These are phyloP conservation scores for Rhynchosporium agropyri DNA, from an alignment of 2,329 filamentous ascomycete species.

Conservation along the genomic window DNA sequence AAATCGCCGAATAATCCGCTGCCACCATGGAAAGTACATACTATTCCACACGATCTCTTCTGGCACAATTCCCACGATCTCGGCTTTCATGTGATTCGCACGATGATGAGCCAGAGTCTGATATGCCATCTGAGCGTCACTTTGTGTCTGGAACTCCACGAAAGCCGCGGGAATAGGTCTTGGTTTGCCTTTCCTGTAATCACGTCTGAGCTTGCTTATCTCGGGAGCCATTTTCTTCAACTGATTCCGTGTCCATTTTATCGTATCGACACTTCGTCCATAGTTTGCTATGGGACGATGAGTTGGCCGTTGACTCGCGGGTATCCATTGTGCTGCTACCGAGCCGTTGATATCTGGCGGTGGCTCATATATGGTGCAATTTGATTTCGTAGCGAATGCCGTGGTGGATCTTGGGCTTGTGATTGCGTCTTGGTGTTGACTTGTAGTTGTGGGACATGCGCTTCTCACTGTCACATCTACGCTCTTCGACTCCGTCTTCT, in stretches of 20 bases:
- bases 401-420: constrained; percentile 17
- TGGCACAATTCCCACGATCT: constrained; percentile 64
- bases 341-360: constrained; percentile 43
- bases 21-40: constrained; percentile 63
- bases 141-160: constrained; percentile 64
- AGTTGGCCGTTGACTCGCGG: constrained; percentile 38
- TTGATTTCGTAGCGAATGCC: constrained; percentile 23
- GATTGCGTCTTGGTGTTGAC: constrained; percentile 1
- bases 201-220: constrained; percentile 41
- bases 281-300: constrained; percentile 45
- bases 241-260: constrained; percentile 43
- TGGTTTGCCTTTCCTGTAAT: constrained; percentile 50
- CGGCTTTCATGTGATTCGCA: constrained; percentile 63
- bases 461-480: constrained; percentile 6
- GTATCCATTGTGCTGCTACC: constrained; percentile 44
- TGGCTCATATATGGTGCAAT: constrained; percentile 31
- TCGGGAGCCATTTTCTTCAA: constrained; percentile 40
- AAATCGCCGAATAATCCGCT: constrained; percentile 58
- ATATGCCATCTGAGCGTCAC: constrained; percentile 64
- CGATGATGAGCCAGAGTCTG: constrained; percentile 67
- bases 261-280: constrained; percentile 44
- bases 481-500: constrained; percentile 19
- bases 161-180: constrained; percentile 63
- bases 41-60: constrained; percentile 69
- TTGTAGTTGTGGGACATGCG: neutral